phyloP scores from a whole-genome alignment of 164 flowering plant genomes.

The Berberis thunbergii region DNA sequence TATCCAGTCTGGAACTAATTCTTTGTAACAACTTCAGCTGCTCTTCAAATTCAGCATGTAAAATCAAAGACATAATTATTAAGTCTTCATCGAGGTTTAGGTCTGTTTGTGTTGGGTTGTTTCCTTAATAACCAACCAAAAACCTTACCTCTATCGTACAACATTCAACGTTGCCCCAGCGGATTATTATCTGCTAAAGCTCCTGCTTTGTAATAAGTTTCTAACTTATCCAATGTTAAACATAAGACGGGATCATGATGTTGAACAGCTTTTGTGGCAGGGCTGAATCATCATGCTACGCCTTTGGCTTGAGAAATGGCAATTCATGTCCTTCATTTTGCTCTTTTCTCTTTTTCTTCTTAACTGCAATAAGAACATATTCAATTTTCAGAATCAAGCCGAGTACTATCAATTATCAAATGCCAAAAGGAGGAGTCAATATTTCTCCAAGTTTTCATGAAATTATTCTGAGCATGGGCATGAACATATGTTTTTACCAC shows the following conservation, averaged over 20 bases:
- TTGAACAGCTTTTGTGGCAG: slow-evolving; percentile 73
- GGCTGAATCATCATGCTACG: slow-evolving; percentile 43
- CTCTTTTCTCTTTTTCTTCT: slow-evolving; percentile 48
- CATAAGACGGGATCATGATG: slow-evolving; percentile 45
- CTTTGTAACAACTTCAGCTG: too few species aligned
- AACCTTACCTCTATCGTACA: slow-evolving; percentile 54
- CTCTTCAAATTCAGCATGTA: slow-evolving; percentile 37
- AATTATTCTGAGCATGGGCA: too few species aligned
- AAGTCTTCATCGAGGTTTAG: not conserved
- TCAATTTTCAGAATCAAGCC: not conserved
- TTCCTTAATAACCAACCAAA: not conserved
- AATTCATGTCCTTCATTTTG: slow-evolving; percentile 50
- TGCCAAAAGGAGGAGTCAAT: not conserved
- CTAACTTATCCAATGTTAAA: slow-evolving; percentile 55
- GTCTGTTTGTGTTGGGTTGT: not conserved
- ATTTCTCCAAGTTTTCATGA: not conserved
- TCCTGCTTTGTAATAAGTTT: slow-evolving; percentile 66
- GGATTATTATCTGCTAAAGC: slow-evolving; percentile 47
- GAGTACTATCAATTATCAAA: too few species aligned
- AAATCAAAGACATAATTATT: slow-evolving; percentile 1
- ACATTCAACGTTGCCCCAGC: slow-evolving; percentile 40
- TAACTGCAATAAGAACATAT: slow-evolving; percentile 33
- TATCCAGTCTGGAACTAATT: too few species aligned
- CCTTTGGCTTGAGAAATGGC: slow-evolving; percentile 63
- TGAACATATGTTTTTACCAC: too few species aligned